Percentiles rank a stretch among this genome's conserved stretches.
Conservation (phyloP, 352 stramenopile genomes). For the Phytophthora colocasiae region DNA sequence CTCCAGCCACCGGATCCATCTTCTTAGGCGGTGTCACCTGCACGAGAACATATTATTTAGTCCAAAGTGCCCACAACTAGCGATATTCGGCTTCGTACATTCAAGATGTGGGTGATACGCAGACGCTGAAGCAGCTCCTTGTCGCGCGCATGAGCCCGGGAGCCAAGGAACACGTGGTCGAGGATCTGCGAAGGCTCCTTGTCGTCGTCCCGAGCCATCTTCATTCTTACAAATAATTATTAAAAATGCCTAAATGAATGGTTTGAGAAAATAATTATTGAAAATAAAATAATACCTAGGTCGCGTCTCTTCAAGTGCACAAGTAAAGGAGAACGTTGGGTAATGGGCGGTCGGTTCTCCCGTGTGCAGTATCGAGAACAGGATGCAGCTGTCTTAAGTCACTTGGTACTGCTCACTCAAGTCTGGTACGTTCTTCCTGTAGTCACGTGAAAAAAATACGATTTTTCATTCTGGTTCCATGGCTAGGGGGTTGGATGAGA, state of each 20-base stretch:
- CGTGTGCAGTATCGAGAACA: constrained; percentile 80
- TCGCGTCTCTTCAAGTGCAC: constrained; percentile 16
- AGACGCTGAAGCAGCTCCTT: constrained; percentile 62
- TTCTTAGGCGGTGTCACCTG: constrained; percentile 83
- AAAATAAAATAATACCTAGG: too few species aligned
- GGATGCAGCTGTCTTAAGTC: constrained; percentile 63
- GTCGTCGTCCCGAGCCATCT: constrained; percentile 29
- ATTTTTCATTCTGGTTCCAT: background rate
- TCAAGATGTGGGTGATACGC: constrained; percentile 85
- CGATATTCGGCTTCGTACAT: constrained; percentile 48
- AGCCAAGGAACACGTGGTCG: constrained; percentile 79
- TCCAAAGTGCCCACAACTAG: too few species aligned
- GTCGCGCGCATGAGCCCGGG: constrained; percentile 69
- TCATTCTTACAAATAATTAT: background rate
- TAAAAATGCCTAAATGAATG: background rate
- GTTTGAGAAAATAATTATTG: too few species aligned
- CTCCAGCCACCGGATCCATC: constrained; percentile 82
- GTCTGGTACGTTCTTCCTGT: constrained; percentile 48
- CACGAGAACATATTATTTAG: background rate
- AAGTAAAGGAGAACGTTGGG: background rate
- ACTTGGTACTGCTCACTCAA: constrained; percentile 75
- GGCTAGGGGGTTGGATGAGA: constrained; percentile 58
- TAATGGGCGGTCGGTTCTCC: constrained; percentile 76
- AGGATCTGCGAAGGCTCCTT: constrained; percentile 64
- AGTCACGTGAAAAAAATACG: background rate